A percentile compares a stretch with the other conserved stretches of the same genome.
Conservation (phyloP, 2,329 filamentous ascomycete genomes). For the Penicillium sp. region DNA sequence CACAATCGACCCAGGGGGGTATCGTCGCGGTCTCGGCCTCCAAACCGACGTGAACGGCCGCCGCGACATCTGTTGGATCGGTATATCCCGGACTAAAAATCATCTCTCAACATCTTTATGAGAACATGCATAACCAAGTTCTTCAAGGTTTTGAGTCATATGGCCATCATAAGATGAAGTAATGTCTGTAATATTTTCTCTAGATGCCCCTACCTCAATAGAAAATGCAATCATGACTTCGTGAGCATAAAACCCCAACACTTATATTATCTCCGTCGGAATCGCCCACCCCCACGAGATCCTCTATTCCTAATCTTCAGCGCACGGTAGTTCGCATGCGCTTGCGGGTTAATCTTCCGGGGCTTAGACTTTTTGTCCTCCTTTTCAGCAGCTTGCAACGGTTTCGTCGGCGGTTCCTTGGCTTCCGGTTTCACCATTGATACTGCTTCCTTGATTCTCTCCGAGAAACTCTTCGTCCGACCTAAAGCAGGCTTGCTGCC, state of each 20-base stretch:
- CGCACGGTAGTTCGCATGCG: constrained; percentile 46
- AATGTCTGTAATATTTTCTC: too few species aligned
- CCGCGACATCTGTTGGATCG: constrained; percentile 27
- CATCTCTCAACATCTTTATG: too few species aligned
- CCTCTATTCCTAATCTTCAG: constrained; percentile 43
- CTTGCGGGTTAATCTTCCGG: constrained; percentile 41
- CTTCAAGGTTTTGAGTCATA: too few species aligned
- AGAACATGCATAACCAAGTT: too few species aligned
- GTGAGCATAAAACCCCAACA: constrained; percentile 4
- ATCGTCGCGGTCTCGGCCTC: too few species aligned
- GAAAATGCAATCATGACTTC: constrained; percentile 21
- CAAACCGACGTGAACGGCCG: constrained; percentile 4
- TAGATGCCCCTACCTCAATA: too few species aligned
- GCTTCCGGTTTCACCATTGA: constrained; percentile 17
- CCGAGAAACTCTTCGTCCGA: constrained; percentile 31
- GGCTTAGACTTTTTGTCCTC: constrained; percentile 22
- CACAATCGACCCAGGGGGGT: too few species aligned
- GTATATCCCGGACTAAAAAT: constrained; percentile 33
- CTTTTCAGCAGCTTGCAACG: constrained; percentile 12
- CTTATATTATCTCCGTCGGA: constrained; percentile 30
- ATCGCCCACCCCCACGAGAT: constrained; percentile 34
- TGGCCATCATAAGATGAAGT: too few species aligned
- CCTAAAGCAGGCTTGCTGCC: constrained; percentile 17
- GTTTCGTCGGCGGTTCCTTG: constrained; percentile 14
- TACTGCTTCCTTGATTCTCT: constrained; percentile 36